Percentiles rank a stretch among this genome's conserved stretches.
These are phyloP conservation scores for Suhomyces bribrorum DNA, from an alignment of 1,139 yeast species.

Conservation along the genomic window DNA sequence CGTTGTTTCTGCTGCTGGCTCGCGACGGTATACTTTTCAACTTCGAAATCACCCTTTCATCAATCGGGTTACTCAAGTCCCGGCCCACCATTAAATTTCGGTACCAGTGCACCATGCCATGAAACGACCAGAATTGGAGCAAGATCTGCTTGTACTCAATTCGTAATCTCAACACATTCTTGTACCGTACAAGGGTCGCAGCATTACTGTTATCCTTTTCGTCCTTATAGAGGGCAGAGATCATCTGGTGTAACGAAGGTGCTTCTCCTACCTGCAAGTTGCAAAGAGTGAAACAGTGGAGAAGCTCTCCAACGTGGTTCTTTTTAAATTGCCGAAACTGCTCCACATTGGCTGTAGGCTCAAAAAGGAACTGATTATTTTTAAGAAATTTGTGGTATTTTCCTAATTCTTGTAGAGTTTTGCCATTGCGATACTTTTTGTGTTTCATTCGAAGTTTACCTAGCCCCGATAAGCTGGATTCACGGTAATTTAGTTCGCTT, in stretches of 20 bases:
- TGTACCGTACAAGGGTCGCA: conserved; percentile 34
- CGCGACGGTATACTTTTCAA: conserved; percentile 37
- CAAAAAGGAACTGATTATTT: conserved; percentile 40
- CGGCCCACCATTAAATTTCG: conserved; percentile 36
- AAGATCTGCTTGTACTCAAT: conserved; percentile 44
- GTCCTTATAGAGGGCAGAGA: conserved; percentile 32
- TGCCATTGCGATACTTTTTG: conserved; percentile 16
- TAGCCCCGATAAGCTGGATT: conserved; percentile 16
- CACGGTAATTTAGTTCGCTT: conserved; percentile 15
- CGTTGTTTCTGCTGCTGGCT: conserved; percentile 25
- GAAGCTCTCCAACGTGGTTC: conserved; percentile 26
- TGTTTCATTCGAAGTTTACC: conserved; percentile 21
- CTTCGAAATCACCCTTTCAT: conserved; percentile 28
- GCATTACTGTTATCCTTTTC: conserved; percentile 17
- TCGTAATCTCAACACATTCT: conserved; percentile 41
- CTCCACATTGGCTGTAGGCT: conserved; percentile 29
- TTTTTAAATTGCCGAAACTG: conserved; percentile 20
- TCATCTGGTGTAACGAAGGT: conserved; percentile 33
- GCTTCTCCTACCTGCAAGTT: conserved; percentile 41
- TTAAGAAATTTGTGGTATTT: conserved; percentile 24
- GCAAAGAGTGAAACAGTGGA: conserved; percentile 34
- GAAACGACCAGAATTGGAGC: conserved; percentile 47
- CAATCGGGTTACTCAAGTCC: conserved; percentile 40
- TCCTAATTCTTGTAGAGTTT: conserved; percentile 18
- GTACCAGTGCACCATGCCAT: conserved; percentile 44